phyloP scores from a whole-genome alignment of 352 stramenopile species.

The Phytophthora aleatoria region DNA sequence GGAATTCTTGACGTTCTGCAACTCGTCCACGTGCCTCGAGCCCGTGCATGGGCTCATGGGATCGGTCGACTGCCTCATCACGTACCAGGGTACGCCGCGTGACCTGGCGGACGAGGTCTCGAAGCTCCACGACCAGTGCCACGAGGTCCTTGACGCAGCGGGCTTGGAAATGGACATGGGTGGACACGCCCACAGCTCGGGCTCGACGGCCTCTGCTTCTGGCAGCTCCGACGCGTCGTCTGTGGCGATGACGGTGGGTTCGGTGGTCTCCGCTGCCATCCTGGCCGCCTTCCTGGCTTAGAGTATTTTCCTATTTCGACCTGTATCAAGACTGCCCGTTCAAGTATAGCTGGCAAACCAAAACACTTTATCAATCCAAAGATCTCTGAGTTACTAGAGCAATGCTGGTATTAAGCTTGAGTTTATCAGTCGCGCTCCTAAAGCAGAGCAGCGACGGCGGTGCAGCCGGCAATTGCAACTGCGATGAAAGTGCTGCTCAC shows the following conservation, averaged over 20 bases:
- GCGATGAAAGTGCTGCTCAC: constrained; percentile 8
- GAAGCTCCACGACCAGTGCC: constrained; percentile 57
- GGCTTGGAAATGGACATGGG: constrained; percentile 32
- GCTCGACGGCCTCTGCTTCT: constrained; percentile 9
- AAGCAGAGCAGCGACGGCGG: constrained; percentile 14
- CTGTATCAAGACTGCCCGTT: background rate
- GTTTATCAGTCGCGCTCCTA: constrained; percentile 6
- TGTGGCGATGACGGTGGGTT: constrained; percentile 15
- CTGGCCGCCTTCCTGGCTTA: constrained; percentile 27
- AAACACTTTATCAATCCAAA: constrained; percentile 13
- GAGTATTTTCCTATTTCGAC: constrained; percentile 8
- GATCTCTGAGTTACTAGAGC: constrained; percentile 1
- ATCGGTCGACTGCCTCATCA: constrained; percentile 48
- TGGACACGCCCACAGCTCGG: constrained; percentile 8
- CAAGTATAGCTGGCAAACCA: background rate
- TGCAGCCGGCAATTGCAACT: constrained; percentile 8
- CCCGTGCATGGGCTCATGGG: constrained; percentile 60
- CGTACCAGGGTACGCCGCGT: constrained; percentile 42
- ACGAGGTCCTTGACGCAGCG: constrained; percentile 33
- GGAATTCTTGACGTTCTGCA: constrained; percentile 63
- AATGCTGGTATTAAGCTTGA: constrained; percentile 10
- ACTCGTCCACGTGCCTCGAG: constrained; percentile 55
- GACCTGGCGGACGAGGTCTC: constrained; percentile 49
- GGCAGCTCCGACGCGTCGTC: constrained; percentile 20
- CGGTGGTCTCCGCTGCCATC: constrained; percentile 22